Percentiles rank a stretch among this genome's conserved stretches.
phyloP scores from a whole-genome alignment of 2,329 filamentous ascomycete species.

The Alternaria arborescens region DNA sequence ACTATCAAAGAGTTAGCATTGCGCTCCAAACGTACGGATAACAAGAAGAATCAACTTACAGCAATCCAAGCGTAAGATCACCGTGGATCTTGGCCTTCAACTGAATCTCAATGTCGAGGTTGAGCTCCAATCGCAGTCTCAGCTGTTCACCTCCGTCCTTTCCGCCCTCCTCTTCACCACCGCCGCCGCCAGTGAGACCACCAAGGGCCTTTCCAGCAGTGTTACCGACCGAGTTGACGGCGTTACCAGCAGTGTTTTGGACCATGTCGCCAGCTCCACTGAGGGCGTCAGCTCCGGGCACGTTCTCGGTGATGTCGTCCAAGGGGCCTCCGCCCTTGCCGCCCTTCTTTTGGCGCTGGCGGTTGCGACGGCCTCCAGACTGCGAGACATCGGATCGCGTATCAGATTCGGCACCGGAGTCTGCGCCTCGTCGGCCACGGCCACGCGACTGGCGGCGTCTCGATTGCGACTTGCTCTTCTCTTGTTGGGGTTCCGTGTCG shows the following conservation, averaged over 20 bases:
- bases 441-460: slow-evolving; percentile 61
- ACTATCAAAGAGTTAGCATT: slow-evolving; percentile 34
- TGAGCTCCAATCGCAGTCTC: slow-evolving; percentile 66
- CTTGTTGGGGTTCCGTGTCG: slow-evolving; percentile 55
- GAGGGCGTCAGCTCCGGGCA: slow-evolving; percentile 62
- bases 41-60: slow-evolving; percentile 49
- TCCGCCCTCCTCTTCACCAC: slow-evolving; percentile 40
- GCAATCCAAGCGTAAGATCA: slow-evolving; percentile 66
- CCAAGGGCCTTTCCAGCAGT: slow-evolving; percentile 56
- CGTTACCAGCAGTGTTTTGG: slow-evolving; percentile 63
- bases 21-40: background rate
- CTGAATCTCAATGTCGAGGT: slow-evolving; percentile 70
- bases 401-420: slow-evolving; percentile 64
- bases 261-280: slow-evolving; percentile 65
- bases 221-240: slow-evolving; percentile 57
- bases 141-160: slow-evolving; percentile 59
- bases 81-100: slow-evolving; percentile 72
- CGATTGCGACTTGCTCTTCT: slow-evolving; percentile 56
- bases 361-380: slow-evolving; percentile 64
- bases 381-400: slow-evolving; percentile 63
- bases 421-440: slow-evolving; percentile 56
- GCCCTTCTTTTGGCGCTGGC: slow-evolving; percentile 60
- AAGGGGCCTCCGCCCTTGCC: slow-evolving; percentile 59
- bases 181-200: slow-evolving; percentile 57
- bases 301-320: slow-evolving; percentile 64